Conservation (phyloP, 495 filamentous ascomycete genomes). For the Penicillium cinerascens region DNA sequence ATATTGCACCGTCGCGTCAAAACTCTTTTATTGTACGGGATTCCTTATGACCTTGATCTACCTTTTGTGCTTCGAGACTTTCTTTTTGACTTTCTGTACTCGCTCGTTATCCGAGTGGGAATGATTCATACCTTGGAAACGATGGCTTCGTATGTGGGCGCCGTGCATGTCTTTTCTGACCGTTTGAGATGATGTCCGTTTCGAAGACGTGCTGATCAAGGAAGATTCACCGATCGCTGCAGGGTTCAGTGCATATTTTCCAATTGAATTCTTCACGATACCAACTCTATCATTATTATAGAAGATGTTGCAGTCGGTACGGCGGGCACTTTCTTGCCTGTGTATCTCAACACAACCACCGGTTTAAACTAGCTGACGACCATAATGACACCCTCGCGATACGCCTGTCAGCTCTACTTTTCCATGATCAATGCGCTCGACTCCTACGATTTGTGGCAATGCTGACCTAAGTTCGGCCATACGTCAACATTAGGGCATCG, state of each 20-base stretch:
- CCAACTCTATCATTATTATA: no score
- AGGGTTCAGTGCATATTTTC: not conserved
- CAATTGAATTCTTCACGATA: not conserved
- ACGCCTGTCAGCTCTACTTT: not conserved
- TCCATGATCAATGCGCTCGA: not conserved
- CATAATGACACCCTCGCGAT: not conserved
- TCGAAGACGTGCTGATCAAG: not conserved
- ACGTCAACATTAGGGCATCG: constrained; percentile 20
- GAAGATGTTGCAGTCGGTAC: not conserved
- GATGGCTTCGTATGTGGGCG: not conserved
- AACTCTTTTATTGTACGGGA: constrained; percentile 31
- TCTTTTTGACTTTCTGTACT: not conserved
- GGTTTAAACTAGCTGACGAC: not conserved
- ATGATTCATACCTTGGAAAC: not conserved
- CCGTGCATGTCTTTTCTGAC: not conserved
- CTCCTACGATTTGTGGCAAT: constrained; percentile 1
- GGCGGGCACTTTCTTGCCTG: not conserved
- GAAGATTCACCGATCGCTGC: not conserved
- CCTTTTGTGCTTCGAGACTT: not conserved
- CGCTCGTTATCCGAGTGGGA: not conserved
- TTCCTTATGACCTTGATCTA: constrained; percentile 8
- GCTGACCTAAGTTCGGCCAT: constrained; percentile 10
- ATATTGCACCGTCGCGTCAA: constrained; percentile 24
- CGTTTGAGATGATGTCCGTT: not conserved
- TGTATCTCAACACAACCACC: not conserved